These are phyloP conservation scores for Leishmania amazonensis DNA, from an alignment of 208 protist genomes.

Conservation along the genomic window DNA sequence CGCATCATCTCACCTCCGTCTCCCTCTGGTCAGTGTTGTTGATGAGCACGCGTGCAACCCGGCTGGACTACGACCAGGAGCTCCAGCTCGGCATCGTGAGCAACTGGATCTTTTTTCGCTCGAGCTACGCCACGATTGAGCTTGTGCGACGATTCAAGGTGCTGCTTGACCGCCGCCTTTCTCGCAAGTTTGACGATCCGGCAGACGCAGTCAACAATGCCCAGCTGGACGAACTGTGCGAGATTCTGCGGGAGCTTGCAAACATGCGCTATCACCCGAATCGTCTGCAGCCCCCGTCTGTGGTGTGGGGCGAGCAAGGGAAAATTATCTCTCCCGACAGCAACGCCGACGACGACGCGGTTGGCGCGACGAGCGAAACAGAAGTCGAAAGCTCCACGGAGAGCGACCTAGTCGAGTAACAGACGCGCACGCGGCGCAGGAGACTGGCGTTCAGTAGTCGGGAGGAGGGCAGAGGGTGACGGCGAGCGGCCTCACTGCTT, in stretches of 20 bases:
- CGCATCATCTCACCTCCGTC: constrained; percentile 51
- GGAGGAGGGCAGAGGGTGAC: background rate
- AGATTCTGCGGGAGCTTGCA: constrained; percentile 65
- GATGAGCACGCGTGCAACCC: constrained; percentile 49
- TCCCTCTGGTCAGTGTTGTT: constrained; percentile 79
- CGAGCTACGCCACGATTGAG: constrained; percentile 50
- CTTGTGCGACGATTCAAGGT: constrained; percentile 63
- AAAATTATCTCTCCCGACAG: constrained; percentile 42
- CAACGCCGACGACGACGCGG: constrained; percentile 7
- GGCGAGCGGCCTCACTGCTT: background rate
- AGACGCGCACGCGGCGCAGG: background rate
- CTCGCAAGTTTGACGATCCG: constrained; percentile 61
- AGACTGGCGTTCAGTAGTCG: background rate
- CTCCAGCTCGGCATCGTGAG: constrained; percentile 65
- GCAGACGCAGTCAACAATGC: constrained; percentile 61
- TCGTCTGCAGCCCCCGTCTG: constrained; percentile 12
- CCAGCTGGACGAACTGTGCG: constrained; percentile 56
- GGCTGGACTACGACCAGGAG: constrained; percentile 55
- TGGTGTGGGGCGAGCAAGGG: constrained; percentile 63
- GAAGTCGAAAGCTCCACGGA: background rate
- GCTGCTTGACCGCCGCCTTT: constrained; percentile 54
- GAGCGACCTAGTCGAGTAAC: background rate
- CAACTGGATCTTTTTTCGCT: constrained; percentile 81
- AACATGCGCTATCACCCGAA: constrained; percentile 54
- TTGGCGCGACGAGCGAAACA: background rate